Evolutionary conservation across 192 early-diverging fungal species (phyloP).

Genomic region (Mycoemilia scoparia): DNA sequence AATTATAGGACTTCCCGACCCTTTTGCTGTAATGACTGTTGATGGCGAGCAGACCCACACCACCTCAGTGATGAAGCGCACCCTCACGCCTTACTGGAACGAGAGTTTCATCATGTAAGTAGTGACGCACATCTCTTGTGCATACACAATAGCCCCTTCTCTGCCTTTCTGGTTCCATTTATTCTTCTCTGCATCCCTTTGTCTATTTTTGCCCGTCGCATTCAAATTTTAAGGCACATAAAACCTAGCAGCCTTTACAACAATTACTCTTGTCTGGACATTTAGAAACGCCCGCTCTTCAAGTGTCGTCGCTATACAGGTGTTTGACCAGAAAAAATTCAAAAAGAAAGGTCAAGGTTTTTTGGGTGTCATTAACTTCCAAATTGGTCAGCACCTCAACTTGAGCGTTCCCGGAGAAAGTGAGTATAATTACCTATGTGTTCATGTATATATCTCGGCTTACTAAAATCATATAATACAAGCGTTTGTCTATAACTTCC

Average conservation of each 20-base stretch:
- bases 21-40: slow-evolving; percentile 89
- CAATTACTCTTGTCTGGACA: slow-evolving; percentile 1
- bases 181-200: not conserved
- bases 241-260: not conserved
- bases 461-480: too few relatives aligned
- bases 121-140: slow-evolving; percentile 11
- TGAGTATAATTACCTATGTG: not conserved
- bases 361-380: slow-evolving; percentile 75
- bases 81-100: slow-evolving; percentile 94
- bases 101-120: slow-evolving; percentile 38
- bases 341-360: slow-evolving; percentile 86
- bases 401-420: slow-evolving; percentile 52
- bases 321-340: slow-evolving; percentile 96
- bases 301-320: slow-evolving; percentile 78
- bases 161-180: slow-evolving; percentile 1
- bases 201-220: slow-evolving; percentile 1
- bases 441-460: too few relatives aligned
- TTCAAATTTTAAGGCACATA: too few relatives aligned
- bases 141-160: not conserved
- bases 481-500: not conserved
- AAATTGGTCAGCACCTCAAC: slow-evolving; percentile 67
- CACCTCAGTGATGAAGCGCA: slow-evolving; percentile 68
- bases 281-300: too few relatives aligned
- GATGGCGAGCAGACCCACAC: slow-evolving; percentile 92
- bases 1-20: slow-evolving; percentile 65